These are phyloP conservation scores for Penicillium macrosclerotiorum DNA, from an alignment of 495 filamentous ascomycete genomes.

Conservation along the genomic window DNA sequence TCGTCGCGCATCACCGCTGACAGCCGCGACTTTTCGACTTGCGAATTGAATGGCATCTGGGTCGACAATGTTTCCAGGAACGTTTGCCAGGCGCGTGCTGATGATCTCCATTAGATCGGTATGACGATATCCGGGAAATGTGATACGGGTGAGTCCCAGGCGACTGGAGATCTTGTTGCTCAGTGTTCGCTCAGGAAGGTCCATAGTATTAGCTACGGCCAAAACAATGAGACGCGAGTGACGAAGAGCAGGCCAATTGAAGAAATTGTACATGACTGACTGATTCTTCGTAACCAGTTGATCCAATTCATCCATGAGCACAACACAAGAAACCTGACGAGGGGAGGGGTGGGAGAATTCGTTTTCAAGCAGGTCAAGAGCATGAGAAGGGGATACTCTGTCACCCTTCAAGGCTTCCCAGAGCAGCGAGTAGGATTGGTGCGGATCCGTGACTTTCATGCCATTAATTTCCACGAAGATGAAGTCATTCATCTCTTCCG, in stretches of 20 bases:
- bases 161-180: constrained; percentile 97
- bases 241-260: constrained; percentile 96
- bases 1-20: constrained; percentile 88
- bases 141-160: constrained; percentile 85
- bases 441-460: constrained; percentile 98
- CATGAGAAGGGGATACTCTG: constrained; percentile 87
- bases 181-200: constrained; percentile 92
- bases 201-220: constrained; percentile 99
- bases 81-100: constrained; percentile 78
- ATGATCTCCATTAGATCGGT: constrained; percentile 98
- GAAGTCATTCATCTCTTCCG: constrained; percentile 96
- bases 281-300: constrained; percentile 97
- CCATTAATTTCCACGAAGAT: constrained; percentile 99
- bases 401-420: constrained; percentile 97
- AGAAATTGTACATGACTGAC: constrained; percentile 99
- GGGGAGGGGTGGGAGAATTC: constrained; percentile 91
- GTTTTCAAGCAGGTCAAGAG: constrained; percentile 81
- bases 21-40: constrained; percentile 91
- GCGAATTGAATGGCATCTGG: constrained; percentile 95
- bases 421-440: constrained; percentile 91
- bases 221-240: constrained; percentile 93
- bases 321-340: constrained; percentile 89
- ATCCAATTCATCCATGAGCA: constrained; percentile 98
- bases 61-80: constrained; percentile 87
- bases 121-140: constrained; percentile 96